These are phyloP conservation scores for Cenchrus americanus DNA, from an alignment of 176 grass and related monocot genomes.

Conservation along the genomic window DNA sequence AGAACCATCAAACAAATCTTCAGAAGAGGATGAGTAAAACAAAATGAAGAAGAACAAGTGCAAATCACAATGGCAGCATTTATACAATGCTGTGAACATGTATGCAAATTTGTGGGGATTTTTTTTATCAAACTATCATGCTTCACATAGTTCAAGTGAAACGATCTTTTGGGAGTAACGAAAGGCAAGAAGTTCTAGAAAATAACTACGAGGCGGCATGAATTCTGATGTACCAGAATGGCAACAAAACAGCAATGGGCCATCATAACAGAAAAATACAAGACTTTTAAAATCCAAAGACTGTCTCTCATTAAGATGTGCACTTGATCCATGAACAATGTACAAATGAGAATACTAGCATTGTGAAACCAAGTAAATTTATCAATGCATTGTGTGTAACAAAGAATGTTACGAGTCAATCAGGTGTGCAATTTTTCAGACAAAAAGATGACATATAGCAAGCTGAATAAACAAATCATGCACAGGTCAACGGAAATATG, in stretches of 20 bases:
- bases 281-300: neutral
- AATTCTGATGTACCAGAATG: neutral
- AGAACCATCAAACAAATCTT: neutral
- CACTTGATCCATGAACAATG: constrained; percentile 7
- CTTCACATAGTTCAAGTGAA: neutral
- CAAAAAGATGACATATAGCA: neutral
- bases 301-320: neutral
- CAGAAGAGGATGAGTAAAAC: neutral
- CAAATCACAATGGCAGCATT: neutral
- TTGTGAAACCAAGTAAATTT: neutral
- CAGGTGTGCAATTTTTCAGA: neutral
- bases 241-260: neutral
- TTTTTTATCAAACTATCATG: constrained; percentile 6
- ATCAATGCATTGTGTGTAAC: neutral
- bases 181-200: neutral
- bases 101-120: neutral
- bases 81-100: constrained; percentile 10
- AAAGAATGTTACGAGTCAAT: neutral
- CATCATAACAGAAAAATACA: neutral
- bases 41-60: neutral
- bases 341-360: neutral
- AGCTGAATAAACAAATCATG: neutral
- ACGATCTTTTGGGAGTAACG: neutral
- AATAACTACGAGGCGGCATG: constrained; percentile 8
- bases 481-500: neutral